These are phyloP conservation scores for Penicillium mononematosum DNA, from an alignment of 495 filamentous ascomycete species.

Conservation along the genomic window DNA sequence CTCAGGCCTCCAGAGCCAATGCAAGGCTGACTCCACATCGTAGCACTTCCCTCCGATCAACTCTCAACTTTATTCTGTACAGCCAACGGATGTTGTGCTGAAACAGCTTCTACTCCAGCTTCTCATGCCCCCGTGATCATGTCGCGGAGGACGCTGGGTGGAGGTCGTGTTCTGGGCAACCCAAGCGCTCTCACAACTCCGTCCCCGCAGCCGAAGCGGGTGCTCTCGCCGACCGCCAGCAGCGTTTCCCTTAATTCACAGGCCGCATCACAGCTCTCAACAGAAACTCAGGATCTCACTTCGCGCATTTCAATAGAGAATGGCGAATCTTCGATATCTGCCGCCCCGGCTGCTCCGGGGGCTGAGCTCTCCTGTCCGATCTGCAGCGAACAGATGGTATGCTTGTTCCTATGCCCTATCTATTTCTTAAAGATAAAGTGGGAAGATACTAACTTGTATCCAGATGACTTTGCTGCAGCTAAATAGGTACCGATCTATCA, in stretches of 20 bases:
- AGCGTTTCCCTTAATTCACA: conserved; percentile 61
- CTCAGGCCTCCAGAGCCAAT: conserved; percentile 15
- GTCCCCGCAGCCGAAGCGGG: conserved; percentile 54
- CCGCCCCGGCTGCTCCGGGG: conserved; percentile 53
- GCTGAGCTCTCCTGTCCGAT: conserved; percentile 85
- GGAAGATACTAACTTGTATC: conserved; percentile 14
- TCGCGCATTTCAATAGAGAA: conserved; percentile 58
- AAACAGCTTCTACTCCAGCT: conserved; percentile 22
- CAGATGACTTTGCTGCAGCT: conserved; percentile 88
- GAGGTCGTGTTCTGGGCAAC: conserved; percentile 83
- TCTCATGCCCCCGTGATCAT: conserved; percentile 56
- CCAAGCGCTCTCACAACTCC: conserved; percentile 67
- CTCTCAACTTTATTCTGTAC: conserved; percentile 17
- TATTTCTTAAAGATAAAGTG: conserved; percentile 5
- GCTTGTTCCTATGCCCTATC: conserved; percentile 8
- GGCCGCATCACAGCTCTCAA: conserved; percentile 56
- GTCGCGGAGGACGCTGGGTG: conserved; percentile 81
- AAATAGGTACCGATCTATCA: conserved; percentile 62
- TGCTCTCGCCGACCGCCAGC: conserved; percentile 60
- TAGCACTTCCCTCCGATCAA: conserved; percentile 17
- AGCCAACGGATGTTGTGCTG: conserved; percentile 24
- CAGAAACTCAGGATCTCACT: conserved; percentile 57
- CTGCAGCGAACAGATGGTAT: conserved; percentile 94
- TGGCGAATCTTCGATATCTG: conserved; percentile 46
- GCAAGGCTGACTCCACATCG: conserved; percentile 34